Base-by-base conservation (phyloP, 306 rosid species). In the Macrotyloma uniflorum region DNA sequence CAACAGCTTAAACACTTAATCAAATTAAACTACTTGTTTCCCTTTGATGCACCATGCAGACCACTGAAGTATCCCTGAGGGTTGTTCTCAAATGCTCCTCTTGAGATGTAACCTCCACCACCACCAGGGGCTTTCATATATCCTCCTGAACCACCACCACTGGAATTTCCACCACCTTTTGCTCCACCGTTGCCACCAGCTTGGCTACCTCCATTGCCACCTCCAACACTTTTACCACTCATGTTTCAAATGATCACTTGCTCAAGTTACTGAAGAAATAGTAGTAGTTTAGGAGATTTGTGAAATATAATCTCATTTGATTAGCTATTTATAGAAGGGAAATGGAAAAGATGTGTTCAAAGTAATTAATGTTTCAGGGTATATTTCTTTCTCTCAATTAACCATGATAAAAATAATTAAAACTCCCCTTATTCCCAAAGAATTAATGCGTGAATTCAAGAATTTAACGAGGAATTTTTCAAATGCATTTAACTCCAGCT, bases 281-380 rank as follows among this genome's bases (percentile, higher is more conserved):
- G n/a, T n/a, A n/a, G n/a, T n/a, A n/a, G n/a, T n/a, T n/a, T n/a
- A n/a, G n/a, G n/a, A 8, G 1, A 5, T 33, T 33, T 5, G 40
- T 7, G 40, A 7, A 35, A 35, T 7, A 9, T 9, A 40, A 26
- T 3, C 0, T 13, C 10, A 7, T 1, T 5, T 28, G 5, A 3
- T 35, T 38, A 30, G 11, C 46, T 53, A 73, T 80, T 80, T 80
- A 73, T 65, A 80, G 23, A 26, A 38, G 47, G 50, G 6, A 38
- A 71, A 43, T 8, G 10, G 42, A 1, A 36, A 36, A 33, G 8
- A 6, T 6, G 7, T 35, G 40, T 35, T 35, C 9, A 35, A 7
- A 38, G 43, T 2, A 38, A 16, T 42, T 13, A 10, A 24, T 77
- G 58, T 6, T 35, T 35, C 32, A 30, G 32, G 32, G 2, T 30